phyloP scores from a whole-genome alignment of 1,284 basidiomycete genomes.

The Pyrrhoderma lamaoense region DNA sequence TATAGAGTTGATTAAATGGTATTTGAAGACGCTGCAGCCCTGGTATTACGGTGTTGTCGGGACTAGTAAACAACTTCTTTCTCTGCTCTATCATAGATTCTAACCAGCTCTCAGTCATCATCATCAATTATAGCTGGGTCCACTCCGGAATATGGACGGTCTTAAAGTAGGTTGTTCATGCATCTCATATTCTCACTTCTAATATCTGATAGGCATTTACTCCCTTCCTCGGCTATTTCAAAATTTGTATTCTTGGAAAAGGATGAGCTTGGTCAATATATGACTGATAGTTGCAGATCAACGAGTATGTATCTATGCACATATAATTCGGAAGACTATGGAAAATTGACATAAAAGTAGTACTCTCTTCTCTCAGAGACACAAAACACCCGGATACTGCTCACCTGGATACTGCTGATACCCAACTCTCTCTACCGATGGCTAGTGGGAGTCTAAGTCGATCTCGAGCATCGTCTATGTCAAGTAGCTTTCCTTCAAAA shows the following conservation, averaged over 20 bases:
- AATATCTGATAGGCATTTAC: constrained; percentile 42
- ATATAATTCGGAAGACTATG: neutral
- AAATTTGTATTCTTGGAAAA: constrained; percentile 67
- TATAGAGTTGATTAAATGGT: constrained; percentile 57
- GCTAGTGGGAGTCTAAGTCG: too few relatives aligned
- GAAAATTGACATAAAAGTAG: too few relatives aligned
- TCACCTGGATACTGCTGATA: too few relatives aligned
- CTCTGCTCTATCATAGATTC: neutral
- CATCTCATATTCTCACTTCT: constrained; percentile 3
- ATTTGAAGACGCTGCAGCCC: constrained; percentile 55
- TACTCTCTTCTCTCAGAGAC: too few relatives aligned
- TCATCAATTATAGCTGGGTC: constrained; percentile 74
- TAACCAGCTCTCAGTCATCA: constrained; percentile 1
- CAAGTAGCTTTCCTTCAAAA: too few relatives aligned
- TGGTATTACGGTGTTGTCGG: constrained; percentile 74
- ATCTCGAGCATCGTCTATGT: too few relatives aligned
- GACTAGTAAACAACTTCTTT: constrained; percentile 42
- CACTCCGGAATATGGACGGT: constrained; percentile 74
- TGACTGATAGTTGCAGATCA: constrained; percentile 49
- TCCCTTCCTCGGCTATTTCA: constrained; percentile 63
- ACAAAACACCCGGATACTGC: too few relatives aligned
- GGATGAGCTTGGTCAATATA: constrained; percentile 52
- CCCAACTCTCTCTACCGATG: too few relatives aligned
- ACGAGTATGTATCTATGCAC: constrained; percentile 36
- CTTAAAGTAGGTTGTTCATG: constrained; percentile 44